Base-by-base conservation (phyloP, 1,284 basidiomycete species). In the Ceratorhiza oryzae-sativae region DNA sequence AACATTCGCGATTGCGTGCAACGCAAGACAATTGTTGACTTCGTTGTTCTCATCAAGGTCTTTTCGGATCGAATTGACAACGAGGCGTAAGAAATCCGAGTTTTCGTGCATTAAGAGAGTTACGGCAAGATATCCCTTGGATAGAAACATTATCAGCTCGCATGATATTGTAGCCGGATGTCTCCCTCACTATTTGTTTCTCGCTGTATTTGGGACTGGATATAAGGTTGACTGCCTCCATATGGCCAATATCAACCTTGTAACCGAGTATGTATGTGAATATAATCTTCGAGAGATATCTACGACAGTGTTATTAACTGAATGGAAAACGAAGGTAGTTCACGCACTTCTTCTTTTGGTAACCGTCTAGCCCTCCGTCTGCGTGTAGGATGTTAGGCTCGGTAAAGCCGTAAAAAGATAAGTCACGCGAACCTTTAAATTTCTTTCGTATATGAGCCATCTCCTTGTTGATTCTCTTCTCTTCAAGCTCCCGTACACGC, bases 391-490 rank as follows among this genome's bases (percentile, higher is more conserved):
- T 46, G 25, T 30, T 53, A 39, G 71, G 70, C 60, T 46, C 34
- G 32, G 49, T 25, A 18, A 56, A 12, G 42, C 36, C n/a, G 36
- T 27, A 39, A 42, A 72, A 53, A 15, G 36, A 6, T 23, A 18
- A 20, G 34, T 49, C 34, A 42, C 39, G 76, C 79, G 72, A 71
- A 92, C 94, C 92, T 86, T 98, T 98, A 86, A 99, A 98, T 82
- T 98, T 96, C 84, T 97, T 95, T 71, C 97, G 87, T 77, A 99
- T 99, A 79, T 99, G 98, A 0, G 97, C 97, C 97, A 99, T 98
- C 83, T 99, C 97, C 81, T 97, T 95, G 83, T 99, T 99, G 78
- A 99, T 97, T 71, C 97, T 84, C 83, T 98, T 98, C 86, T 98
- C 97, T 79, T 97, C 95, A 71, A 95, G 81, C 78, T 95, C 94